Conservation (phyloP, 495 filamentous ascomycete genomes). For the Podospora appendiculata region DNA sequence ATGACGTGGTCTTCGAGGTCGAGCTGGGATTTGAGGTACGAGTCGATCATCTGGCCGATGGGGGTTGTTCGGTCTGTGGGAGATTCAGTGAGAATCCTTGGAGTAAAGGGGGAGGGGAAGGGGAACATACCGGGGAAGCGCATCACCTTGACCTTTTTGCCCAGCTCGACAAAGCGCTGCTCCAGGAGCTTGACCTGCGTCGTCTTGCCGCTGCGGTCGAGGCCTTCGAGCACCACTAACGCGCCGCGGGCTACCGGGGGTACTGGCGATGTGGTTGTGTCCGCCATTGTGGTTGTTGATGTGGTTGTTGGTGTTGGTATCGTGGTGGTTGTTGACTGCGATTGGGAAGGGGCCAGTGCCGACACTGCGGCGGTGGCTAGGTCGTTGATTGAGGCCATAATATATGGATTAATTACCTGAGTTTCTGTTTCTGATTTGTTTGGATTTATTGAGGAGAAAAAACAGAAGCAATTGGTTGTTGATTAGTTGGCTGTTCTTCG, state of each 20-base stretch:
- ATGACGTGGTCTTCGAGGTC: constrained; percentile 87
- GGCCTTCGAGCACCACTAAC: constrained; percentile 85
- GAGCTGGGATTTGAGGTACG: constrained; percentile 67
- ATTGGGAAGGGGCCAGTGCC: constrained; percentile 13
- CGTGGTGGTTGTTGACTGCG: neutral
- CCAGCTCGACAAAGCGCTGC: constrained; percentile 50
- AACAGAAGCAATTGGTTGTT: no score
- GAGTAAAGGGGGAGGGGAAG: neutral
- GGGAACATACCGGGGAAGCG: constrained; percentile 72
- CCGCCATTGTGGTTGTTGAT: constrained; percentile 1
- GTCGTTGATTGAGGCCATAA: constrained; percentile 37
- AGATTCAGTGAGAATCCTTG: no score
- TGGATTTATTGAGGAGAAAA: neutral
- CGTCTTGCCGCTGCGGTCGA: constrained; percentile 92
- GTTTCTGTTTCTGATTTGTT: neutral
- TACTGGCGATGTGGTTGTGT: neutral
- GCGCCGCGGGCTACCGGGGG: constrained; percentile 46
- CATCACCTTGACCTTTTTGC: constrained; percentile 62
- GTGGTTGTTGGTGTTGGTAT: constrained; percentile 3
- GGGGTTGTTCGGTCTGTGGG: constrained; percentile 74
- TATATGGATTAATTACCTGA: neutral
- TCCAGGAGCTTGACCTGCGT: constrained; percentile 77
- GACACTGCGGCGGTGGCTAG: constrained; percentile 34
- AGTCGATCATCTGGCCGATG: constrained; percentile 84
- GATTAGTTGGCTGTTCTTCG: no score